Evolutionary conservation across 371 early-diverging fungal genomes (phyloP).

Genomic region (Lichtheimia ramosa): DNA sequence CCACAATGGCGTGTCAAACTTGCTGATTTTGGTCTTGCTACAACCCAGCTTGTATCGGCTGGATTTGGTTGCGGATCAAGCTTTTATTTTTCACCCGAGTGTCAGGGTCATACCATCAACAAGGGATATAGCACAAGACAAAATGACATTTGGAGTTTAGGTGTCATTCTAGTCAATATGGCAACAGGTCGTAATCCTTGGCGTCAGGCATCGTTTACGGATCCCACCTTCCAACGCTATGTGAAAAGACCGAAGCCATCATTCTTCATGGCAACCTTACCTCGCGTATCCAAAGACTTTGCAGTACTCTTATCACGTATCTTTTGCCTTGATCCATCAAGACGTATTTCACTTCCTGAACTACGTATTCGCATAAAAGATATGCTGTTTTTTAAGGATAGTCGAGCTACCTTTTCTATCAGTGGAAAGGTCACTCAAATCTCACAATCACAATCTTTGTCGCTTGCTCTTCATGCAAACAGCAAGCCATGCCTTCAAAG

Average conservation of each 20-base stretch:
- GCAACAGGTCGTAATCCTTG: slow-evolving; percentile 80
- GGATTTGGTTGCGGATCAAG: slow-evolving; percentile 83
- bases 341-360: slow-evolving; percentile 71
- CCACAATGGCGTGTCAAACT: slow-evolving; percentile 53
- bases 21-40: slow-evolving; percentile 82
- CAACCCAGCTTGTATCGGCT: slow-evolving; percentile 60
- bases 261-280: slow-evolving; percentile 65
- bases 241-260: slow-evolving; percentile 56
- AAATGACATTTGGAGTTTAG: slow-evolving; percentile 85
- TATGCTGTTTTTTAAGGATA: slow-evolving; percentile 77
- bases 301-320: slow-evolving; percentile 70
- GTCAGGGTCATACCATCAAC: slow-evolving; percentile 64
- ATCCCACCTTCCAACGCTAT: slow-evolving; percentile 74
- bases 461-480: neutral
- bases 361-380: slow-evolving; percentile 55
- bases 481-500: too few relatives aligned
- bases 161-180: slow-evolving; percentile 80
- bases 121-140: slow-evolving; percentile 68
- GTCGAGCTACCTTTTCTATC: slow-evolving; percentile 87
- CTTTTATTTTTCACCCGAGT: slow-evolving; percentile 93
- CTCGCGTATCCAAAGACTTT: slow-evolving; percentile 68
- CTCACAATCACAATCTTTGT: neutral
- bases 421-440: slow-evolving; percentile 43
- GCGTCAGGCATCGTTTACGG: slow-evolving; percentile 71
- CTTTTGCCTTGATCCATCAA: slow-evolving; percentile 72